phyloP scores from a whole-genome alignment of 306 rosid species.

The Betula pendula region DNA sequence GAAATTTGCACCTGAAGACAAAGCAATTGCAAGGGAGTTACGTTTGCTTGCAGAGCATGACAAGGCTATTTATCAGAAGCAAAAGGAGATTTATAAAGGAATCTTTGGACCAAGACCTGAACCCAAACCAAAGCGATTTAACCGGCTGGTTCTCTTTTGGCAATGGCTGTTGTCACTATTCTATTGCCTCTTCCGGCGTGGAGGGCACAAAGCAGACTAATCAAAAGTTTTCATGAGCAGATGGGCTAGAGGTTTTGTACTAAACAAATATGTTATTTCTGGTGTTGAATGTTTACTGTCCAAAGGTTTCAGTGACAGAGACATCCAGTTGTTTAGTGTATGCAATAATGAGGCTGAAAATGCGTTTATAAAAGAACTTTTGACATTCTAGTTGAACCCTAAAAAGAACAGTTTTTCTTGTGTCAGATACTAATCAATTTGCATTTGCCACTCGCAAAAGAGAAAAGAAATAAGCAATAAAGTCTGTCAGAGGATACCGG shows the following conservation, averaged over 20 bases:
- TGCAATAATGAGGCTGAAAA: background rate
- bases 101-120: conserved; percentile 81
- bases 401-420: background rate
- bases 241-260: background rate
- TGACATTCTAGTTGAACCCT: background rate
- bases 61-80: conserved; percentile 86
- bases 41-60: conserved; percentile 73
- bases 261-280: background rate
- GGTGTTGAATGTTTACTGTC: conserved; percentile 11
- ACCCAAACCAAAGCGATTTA: conserved; percentile 54
- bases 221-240: conserved; percentile 18
- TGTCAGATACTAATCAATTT: no score
- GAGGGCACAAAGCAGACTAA: conserved; percentile 56
- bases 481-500: no score
- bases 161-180: conserved; percentile 65
- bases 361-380: background rate
- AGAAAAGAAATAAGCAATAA: no score
- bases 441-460: no score
- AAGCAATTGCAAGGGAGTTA: conserved; percentile 77
- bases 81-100: conserved; percentile 89
- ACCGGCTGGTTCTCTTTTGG: conserved; percentile 55
- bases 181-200: conserved; percentile 47
- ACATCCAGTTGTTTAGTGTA: background rate
- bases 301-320: background rate
- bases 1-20: conserved; percentile 67